Evolutionary conservation across 495 filamentous ascomycete genomes (phyloP), one percentile per base, ranked within the genome.

Genomic region (Platismatia glauca): DNA sequence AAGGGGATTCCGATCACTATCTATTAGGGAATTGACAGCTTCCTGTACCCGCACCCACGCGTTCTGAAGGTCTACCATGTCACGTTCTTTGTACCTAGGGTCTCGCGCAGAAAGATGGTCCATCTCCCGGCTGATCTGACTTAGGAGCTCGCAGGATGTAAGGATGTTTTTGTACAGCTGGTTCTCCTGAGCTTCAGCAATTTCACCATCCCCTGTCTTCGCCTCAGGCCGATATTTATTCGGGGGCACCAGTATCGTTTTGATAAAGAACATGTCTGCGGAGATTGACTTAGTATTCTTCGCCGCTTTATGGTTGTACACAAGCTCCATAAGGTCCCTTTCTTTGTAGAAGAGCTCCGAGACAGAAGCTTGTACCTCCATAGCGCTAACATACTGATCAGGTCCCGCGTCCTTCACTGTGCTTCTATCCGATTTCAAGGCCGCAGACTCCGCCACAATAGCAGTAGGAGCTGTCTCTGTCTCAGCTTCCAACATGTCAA

Each of bases 251-350:
- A 96, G 73, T 39, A 99, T 75, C 38, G 79, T 84, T 64, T 86
- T 84, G 55, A 97, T 79, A 75, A 99, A 99, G 74, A 99, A 96
- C 84, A 96, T 96, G 69, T 94, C 88, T 0, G 90, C 83, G 8
- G 76, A 82, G 12, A 93, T 74, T 52, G 73, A 76, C 62, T 79
- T 81, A 24, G 72, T 75, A 60, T 75, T 71, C 64, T 79, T 78
- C 20, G 76, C 68, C 27, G 86, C 83, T 58, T 85, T 82, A 39
- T 89, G 85, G 71, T 87, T 87, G 71, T 96, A 99, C 18, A 99
- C 81, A 12, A 96, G 77, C 9, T 82, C 74, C 29, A 97, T 68
- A 53, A 99, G 78, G 44, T 95, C 91, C 48, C 81, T 79, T 67
- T 99, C 95, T 48, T 88, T 88, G 61, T 93, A 82, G 72, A 97